Evolutionary conservation across 495 filamentous ascomycete species (phyloP).

Genomic region (Podospora tetraspora): DNA sequence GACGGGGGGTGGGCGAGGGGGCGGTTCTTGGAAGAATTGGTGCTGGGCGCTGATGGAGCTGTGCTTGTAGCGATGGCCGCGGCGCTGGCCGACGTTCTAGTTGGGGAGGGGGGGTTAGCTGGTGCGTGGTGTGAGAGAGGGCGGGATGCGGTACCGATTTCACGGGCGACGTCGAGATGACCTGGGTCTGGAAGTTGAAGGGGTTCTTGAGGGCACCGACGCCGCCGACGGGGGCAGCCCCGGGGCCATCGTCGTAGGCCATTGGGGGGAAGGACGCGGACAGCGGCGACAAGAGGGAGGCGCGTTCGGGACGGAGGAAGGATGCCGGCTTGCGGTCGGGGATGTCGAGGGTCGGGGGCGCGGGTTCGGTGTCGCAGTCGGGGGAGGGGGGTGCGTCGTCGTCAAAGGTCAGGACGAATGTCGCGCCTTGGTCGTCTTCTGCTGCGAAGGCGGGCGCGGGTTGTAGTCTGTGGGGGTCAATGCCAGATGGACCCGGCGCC

Average conservation of each 20-base stretch:
- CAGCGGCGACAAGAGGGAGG: slow-evolving; percentile 11
- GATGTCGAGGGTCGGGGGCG: slow-evolving; percentile 13
- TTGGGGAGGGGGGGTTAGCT: background rate
- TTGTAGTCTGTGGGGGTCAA: background rate
- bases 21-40: slow-evolving; percentile 95
- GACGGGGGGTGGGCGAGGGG: slow-evolving; percentile 76
- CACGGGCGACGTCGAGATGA: slow-evolving; percentile 68
- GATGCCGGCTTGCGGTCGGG: slow-evolving; percentile 9
- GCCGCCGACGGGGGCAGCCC: slow-evolving; percentile 31
- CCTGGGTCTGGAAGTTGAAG: slow-evolving; percentile 91
- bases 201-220: slow-evolving; percentile 49
- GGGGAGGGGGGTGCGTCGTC: slow-evolving; percentile 6
- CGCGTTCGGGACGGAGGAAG: slow-evolving; percentile 21
- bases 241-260: slow-evolving; percentile 27
- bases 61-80: slow-evolving; percentile 97
- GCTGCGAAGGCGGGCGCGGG: slow-evolving; percentile 3
- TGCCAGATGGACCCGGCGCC: slow-evolving; percentile 11
- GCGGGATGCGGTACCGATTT: slow-evolving; percentile 61
- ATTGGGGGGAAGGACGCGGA: slow-evolving; percentile 31
- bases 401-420: slow-evolving; percentile 15
- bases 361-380: slow-evolving; percentile 10
- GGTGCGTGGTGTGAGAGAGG: background rate
- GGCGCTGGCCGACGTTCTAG: slow-evolving; percentile 79
- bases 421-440: slow-evolving; percentile 15
- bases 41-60: slow-evolving; percentile 81